These are phyloP conservation scores for Colletotrichum godetiae DNA, from an alignment of 2,329 filamentous ascomycete genomes.

Conservation along the genomic window DNA sequence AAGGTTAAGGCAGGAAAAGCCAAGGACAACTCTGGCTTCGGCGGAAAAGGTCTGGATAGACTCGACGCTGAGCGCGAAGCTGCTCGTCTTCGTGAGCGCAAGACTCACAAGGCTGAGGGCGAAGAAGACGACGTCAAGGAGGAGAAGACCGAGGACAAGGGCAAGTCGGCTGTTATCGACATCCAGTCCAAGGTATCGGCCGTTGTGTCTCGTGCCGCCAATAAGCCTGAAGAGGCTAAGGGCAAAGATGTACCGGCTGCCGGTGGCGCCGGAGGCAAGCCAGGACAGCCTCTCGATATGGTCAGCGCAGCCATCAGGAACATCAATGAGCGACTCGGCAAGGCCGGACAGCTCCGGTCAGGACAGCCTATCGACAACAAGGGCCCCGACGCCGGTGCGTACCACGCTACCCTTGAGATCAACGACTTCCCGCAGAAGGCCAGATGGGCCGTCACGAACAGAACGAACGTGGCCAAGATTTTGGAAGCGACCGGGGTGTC, in stretches of 20 bases:
- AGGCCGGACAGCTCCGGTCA: slow-evolving; percentile 87
- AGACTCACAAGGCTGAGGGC: slow-evolving; percentile 88
- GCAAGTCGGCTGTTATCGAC: slow-evolving; percentile 73
- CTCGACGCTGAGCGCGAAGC: slow-evolving; percentile 92
- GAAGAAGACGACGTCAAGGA: slow-evolving; percentile 84
- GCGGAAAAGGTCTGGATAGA: slow-evolving; percentile 91
- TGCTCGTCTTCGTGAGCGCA: slow-evolving; percentile 85
- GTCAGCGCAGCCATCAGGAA: slow-evolving; percentile 90
- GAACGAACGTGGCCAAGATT: slow-evolving; percentile 98
- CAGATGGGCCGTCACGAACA: slow-evolving; percentile 97
- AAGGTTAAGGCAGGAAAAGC: slow-evolving; percentile 95
- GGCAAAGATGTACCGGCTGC: slow-evolving; percentile 59
- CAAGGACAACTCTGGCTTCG: slow-evolving; percentile 90
- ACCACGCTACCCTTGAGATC: slow-evolving; percentile 97
- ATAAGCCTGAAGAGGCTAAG: slow-evolving; percentile 57
- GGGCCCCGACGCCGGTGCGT: slow-evolving; percentile 94
- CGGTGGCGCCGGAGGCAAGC: slow-evolving; percentile 64
- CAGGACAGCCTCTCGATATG: slow-evolving; percentile 77
- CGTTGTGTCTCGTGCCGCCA: slow-evolving; percentile 63
- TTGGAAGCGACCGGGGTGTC: slow-evolving; percentile 93
- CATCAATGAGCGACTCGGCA: slow-evolving; percentile 91
- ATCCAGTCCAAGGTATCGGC: slow-evolving; percentile 72
- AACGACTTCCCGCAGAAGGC: slow-evolving; percentile 99
- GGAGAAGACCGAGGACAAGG: slow-evolving; percentile 77
- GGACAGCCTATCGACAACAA: slow-evolving; percentile 99